Evolutionary conservation across 2,329 filamentous ascomycete genomes (phyloP), one percentile per base, ranked within the genome.

Genomic region (Xylariaceae sp.): DNA sequence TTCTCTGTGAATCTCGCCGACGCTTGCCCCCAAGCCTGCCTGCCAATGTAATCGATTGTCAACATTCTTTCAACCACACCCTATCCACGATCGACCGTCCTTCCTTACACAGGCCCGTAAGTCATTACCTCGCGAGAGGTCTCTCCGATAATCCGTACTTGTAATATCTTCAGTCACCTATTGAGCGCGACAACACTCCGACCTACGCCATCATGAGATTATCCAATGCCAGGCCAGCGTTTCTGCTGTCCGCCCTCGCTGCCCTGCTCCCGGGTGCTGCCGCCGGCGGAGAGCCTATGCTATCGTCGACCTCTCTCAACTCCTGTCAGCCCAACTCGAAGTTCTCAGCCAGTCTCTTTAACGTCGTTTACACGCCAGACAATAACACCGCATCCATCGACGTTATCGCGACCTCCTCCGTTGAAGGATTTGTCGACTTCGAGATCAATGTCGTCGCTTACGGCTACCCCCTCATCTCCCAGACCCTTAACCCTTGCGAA

Each of bases 321-420:
- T 83, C 88, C 51, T 97, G 92, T 76, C 89, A 92, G 80, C 79
- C 85, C 60, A 88, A 93, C 75, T 93, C 89, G 34, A 87, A 86
- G 70, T 95, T 97, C 75, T 89, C 89, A 3, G 92, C 92, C 68
- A 92, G 88, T 67, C 82, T 94, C 60, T 96, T 97, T 83, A 88
- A 95, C 67, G 88, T 96, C 73, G 78, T 85, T 64, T 90, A 90
- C 75, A 90, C 87, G 1, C 88, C 89, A 37, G 78, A 81, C 72
- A 95, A 96, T 76, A 81, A 82, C 67, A 87, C 86, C 37, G 80
- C 93, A 56, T 78, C 80, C 56, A 84, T 95, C 73, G 82, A 91
- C 70, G 86, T 96, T 66, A 83, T 89, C 61, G 91, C 90, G 64
- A 87, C 91, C 39, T 95, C 92, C 18, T 82, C 89, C 49, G 89